Percentiles rank a stretch among this genome's conserved stretches.
phyloP scores from a whole-genome alignment of 2,329 filamentous ascomycete genomes.

The Trichoderma oligosporum region DNA sequence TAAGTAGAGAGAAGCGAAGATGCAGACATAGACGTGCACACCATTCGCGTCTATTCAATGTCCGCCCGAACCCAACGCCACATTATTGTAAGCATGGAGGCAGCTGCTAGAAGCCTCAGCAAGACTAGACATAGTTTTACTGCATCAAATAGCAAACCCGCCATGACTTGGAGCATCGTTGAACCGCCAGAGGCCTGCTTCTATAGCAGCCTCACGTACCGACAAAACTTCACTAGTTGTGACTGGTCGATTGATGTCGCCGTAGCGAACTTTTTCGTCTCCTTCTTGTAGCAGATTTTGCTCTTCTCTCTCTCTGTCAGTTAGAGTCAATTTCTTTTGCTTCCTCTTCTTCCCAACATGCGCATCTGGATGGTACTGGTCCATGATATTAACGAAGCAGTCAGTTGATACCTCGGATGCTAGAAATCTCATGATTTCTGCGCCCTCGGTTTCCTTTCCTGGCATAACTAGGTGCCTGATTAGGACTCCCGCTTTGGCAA shows the following conservation, averaged over 20 bases:
- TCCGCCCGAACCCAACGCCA: background rate
- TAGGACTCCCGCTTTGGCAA: conserved; percentile 73
- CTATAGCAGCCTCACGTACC: conserved; percentile 64
- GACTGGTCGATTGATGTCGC: conserved; percentile 69
- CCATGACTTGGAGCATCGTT: conserved; percentile 58
- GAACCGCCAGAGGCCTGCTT: conserved; percentile 75
- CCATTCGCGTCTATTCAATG: background rate
- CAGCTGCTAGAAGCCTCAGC: background rate
- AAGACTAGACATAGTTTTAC: background rate
- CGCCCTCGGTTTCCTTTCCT: conserved; percentile 68
- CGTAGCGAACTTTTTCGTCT: conserved; percentile 56
- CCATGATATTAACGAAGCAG: conserved; percentile 82
- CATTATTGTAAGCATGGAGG: background rate
- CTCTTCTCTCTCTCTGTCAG: conserved; percentile 26
- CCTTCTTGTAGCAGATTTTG: conserved; percentile 21
- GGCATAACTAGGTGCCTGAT: conserved; percentile 84
- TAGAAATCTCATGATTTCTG: conserved; percentile 71
- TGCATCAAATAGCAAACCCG: conserved; percentile 46
- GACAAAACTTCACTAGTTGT: conserved; percentile 58
- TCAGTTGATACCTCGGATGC: conserved; percentile 69
- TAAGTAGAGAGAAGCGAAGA: background rate
- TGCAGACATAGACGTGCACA: background rate
- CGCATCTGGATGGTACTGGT: conserved; percentile 78
- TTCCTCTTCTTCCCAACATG: conserved; percentile 69
- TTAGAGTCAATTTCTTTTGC: conserved; percentile 18